Conservation (phyloP, 192 early-diverging fungal genomes). For the Podochytrium sp. region DNA sequence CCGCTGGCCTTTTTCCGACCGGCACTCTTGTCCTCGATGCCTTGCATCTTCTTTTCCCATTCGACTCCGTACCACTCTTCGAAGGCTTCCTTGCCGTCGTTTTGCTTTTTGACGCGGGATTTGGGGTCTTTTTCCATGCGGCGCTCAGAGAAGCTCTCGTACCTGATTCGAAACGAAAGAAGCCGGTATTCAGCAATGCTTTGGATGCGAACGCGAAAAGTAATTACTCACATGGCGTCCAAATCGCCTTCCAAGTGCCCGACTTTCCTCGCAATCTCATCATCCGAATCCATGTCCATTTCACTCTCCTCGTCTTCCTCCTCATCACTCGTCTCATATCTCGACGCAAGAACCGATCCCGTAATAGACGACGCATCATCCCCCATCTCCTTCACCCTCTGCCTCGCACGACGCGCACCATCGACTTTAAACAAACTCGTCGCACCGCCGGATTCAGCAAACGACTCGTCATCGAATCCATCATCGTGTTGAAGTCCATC, state of each 20-base stretch:
- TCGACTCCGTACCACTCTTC: constrained; percentile 65
- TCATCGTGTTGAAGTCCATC: constrained; percentile 29
- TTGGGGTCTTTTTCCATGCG: constrained; percentile 78
- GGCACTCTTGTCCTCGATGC: constrained; percentile 40
- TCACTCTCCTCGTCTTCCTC: constrained; percentile 49
- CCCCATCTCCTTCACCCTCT: constrained; percentile 22
- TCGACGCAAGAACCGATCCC: background rate
- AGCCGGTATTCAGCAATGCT: constrained; percentile 1
- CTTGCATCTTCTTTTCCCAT: constrained; percentile 50
- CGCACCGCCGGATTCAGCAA: background rate
- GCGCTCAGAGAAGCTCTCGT: constrained; percentile 73
- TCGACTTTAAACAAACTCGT: constrained; percentile 1
- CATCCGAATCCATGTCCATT: constrained; percentile 52
- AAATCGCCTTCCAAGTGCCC: constrained; percentile 46
- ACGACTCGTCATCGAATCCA: constrained; percentile 11
- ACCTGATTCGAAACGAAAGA: constrained; percentile 40
- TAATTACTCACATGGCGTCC: constrained; percentile 62
- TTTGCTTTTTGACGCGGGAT: constrained; percentile 70
- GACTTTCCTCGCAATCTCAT: constrained; percentile 51
- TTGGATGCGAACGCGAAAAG: background rate
- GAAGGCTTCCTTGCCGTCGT: constrained; percentile 55
- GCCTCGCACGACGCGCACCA: background rate
- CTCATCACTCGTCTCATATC: constrained; percentile 28
- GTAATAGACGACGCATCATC: constrained; percentile 10
- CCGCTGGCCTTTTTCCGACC: constrained; percentile 47